Conservation (phyloP, 345 rosid species). For the Nephelium lappaceum region DNA sequence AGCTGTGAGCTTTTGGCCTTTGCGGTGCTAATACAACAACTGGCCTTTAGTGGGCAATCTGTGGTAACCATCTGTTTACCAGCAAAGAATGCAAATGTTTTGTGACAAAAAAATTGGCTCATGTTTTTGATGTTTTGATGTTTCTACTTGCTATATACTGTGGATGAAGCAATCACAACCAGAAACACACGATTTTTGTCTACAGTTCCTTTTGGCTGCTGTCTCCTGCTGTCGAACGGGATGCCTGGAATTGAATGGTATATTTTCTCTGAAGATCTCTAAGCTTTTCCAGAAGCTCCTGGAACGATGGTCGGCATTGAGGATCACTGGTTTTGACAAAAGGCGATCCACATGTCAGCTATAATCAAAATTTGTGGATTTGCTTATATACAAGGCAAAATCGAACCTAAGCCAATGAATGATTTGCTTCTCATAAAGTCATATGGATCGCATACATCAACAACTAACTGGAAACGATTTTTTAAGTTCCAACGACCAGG, state of each 20-base stretch:
- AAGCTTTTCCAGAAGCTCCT: slow-evolving; percentile 78
- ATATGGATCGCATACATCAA: not conserved
- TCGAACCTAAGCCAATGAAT: slow-evolving; percentile 8
- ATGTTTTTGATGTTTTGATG: not conserved
- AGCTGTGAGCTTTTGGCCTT: slow-evolving; percentile 1
- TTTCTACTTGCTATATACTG: not conserved
- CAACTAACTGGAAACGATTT: not conserved
- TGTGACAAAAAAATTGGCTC: not conserved
- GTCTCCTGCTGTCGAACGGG: slow-evolving; percentile 53
- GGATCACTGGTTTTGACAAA: slow-evolving; percentile 62
- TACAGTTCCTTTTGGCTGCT: slow-evolving; percentile 48
- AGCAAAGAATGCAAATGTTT: slow-evolving; percentile 8
- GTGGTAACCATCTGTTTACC: slow-evolving; percentile 14
- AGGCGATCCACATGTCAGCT: slow-evolving; percentile 19
- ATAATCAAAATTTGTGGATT: not conserved
- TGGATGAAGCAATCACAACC: not conserved
- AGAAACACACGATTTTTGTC: not conserved
- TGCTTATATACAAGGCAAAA: not conserved
- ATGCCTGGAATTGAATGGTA: slow-evolving; percentile 65
- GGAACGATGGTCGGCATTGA: slow-evolving; percentile 74
- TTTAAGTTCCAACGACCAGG: not conserved
- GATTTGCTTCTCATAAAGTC: not conserved
- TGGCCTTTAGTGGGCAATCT: slow-evolving; percentile 8
- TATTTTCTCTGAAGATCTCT: slow-evolving; percentile 79
- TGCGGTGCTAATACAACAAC: slow-evolving; percentile 1